phyloP scores from a whole-genome alignment of 768 basidiomycete species.

The Pulveroboletus frians region DNA sequence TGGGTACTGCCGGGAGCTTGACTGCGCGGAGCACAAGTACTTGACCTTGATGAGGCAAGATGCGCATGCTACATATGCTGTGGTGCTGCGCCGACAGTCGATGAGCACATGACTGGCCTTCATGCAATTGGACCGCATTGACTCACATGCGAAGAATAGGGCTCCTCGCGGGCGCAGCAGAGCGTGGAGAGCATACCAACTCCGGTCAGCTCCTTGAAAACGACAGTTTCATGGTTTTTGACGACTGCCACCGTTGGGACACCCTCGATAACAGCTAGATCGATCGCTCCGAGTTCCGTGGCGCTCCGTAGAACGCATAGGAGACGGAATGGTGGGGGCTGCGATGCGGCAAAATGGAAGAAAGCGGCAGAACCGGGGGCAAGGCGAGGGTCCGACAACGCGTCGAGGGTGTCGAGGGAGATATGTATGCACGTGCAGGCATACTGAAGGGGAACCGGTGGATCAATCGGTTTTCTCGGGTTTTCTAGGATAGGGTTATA shows the following conservation, averaged over 20 bases:
- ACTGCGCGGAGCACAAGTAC: conserved; percentile 48
- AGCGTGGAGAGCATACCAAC: conserved; percentile 35
- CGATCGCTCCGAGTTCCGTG: conserved; percentile 34
- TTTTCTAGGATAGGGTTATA: conserved; percentile 31
- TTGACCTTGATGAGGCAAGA: conserved; percentile 47
- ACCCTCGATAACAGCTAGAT: conserved; percentile 41
- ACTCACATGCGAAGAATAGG: conserved; percentile 26
- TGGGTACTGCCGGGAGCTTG: conserved; percentile 12
- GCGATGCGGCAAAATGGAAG: conserved; percentile 30
- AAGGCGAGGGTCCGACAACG: conserved; percentile 39
- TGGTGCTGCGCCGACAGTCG: conserved; percentile 34
- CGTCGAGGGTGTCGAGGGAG: conserved; percentile 40
- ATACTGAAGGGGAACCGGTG: conserved; percentile 39
- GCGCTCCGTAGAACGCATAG: conserved; percentile 36
- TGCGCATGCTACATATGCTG: conserved; percentile 47
- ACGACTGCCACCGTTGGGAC: conserved; percentile 40
- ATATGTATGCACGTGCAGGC: conserved; percentile 41
- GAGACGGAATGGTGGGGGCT: conserved; percentile 39
- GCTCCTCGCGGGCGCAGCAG: conserved; percentile 32
- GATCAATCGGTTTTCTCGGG: conserved; percentile 37
- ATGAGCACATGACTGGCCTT: conserved; percentile 6
- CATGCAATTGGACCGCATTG: too few relatives aligned
- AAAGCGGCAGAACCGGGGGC: conserved; percentile 36
- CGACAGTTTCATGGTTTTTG: conserved; percentile 37
- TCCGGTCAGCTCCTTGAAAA: conserved; percentile 38